phyloP scores from a whole-genome alignment of 1,284 basidiomycete species.

The Xerocomus amazonicus region DNA sequence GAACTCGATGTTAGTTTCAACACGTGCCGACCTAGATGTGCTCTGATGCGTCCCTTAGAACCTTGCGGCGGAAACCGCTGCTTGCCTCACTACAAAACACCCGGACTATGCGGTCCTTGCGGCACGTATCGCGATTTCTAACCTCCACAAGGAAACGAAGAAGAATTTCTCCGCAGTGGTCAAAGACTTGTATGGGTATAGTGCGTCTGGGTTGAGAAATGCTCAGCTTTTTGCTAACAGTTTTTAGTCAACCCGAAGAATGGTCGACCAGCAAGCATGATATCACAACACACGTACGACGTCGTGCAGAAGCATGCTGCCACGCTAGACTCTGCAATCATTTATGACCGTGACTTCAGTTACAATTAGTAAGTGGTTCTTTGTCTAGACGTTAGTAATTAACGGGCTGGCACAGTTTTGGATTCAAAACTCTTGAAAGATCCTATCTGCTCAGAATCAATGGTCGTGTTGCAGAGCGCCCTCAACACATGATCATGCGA shows the following conservation, averaged over 20 bases:
- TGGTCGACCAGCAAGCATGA: slow-evolving; percentile 83
- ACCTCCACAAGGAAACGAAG: slow-evolving; percentile 99
- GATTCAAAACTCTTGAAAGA: slow-evolving; percentile 98
- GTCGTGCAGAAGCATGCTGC: slow-evolving; percentile 83
- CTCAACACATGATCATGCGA: slow-evolving; percentile 99
- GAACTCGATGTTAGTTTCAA: slow-evolving; percentile 82
- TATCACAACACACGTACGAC: slow-evolving; percentile 85
- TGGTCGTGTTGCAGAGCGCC: slow-evolving; percentile 94
- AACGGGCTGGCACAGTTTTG: slow-evolving; percentile 62
- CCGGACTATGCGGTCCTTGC: slow-evolving; percentile 99
- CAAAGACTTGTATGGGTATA: slow-evolving; percentile 86
- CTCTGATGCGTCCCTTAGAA: slow-evolving; percentile 52
- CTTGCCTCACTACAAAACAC: slow-evolving; percentile 94
- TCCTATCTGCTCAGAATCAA: slow-evolving; percentile 96
- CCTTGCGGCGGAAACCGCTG: slow-evolving; percentile 94
- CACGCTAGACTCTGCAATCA: slow-evolving; percentile 88
- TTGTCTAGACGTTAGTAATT: background rate
- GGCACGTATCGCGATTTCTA: slow-evolving; percentile 97
- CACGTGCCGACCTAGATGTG: background rate
- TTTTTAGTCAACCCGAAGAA: slow-evolving; percentile 95
- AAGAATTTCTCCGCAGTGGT: slow-evolving; percentile 95
- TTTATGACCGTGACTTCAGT: slow-evolving; percentile 97
- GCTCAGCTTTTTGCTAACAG: slow-evolving; percentile 4
- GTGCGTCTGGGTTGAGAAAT: slow-evolving; percentile 40
- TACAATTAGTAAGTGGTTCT: slow-evolving; percentile 76